Evolutionary conservation across 345 rosid genomes (phyloP).

Genomic region (Leavenworthia alabamica): DNA sequence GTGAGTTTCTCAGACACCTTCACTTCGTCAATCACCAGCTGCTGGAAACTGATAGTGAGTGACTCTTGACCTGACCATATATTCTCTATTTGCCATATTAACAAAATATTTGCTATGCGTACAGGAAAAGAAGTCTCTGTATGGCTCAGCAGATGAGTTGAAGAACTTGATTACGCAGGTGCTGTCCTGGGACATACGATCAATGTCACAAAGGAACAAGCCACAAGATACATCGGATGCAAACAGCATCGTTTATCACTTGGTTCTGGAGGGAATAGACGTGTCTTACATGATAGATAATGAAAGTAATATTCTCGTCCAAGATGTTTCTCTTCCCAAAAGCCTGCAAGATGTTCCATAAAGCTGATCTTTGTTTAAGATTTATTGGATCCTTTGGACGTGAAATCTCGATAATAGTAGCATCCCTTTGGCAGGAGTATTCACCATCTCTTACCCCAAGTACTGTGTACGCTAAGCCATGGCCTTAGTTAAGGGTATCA

Average conservation of each 20-base stretch:
- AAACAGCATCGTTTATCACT: conserved; percentile 44
- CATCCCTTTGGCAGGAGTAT: neutral
- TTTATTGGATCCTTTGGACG: neutral
- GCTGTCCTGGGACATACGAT: conserved; percentile 92
- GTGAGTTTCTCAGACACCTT: conserved; percentile 61
- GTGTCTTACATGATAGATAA: conserved; percentile 61
- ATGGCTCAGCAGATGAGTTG: conserved; percentile 58
- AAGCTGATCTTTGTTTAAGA: conserved; percentile 6
- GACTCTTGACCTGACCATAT: conserved; percentile 1
- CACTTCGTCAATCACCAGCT: conserved; percentile 48
- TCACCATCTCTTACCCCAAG: neutral
- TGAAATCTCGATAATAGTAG: neutral
- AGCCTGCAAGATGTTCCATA: conserved; percentile 5
- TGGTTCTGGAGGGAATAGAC: conserved; percentile 67
- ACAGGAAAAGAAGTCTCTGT: conserved; percentile 67
- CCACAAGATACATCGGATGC: conserved; percentile 33
- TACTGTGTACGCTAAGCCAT: neutral
- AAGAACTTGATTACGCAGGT: conserved; percentile 61
- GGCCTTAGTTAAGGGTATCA: too few species aligned
- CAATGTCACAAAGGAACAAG: conserved; percentile 64
- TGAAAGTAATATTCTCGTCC: conserved; percentile 52
- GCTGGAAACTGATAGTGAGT: conserved; percentile 66
- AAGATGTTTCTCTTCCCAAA: conserved; percentile 33
- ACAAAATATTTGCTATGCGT: conserved; percentile 3
- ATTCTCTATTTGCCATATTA: neutral